Conservation (phyloP, 2,329 filamentous ascomycete genomes). For the Fusarium denticulatum region DNA sequence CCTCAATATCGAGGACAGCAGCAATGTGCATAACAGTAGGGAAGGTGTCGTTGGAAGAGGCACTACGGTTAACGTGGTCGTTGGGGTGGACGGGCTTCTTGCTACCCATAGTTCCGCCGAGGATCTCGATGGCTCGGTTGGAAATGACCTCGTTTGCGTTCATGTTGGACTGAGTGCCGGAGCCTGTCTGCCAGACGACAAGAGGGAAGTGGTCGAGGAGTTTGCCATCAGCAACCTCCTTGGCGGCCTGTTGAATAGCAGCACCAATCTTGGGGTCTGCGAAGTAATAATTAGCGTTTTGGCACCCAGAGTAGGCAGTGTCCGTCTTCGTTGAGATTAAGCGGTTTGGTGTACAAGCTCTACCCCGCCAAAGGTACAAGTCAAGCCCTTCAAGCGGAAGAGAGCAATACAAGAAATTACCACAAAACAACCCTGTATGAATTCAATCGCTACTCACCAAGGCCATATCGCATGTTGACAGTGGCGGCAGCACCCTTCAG, state of each 20-base stretch:
- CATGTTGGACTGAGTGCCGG: slow-evolving; percentile 99
- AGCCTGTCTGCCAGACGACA: slow-evolving; percentile 99
- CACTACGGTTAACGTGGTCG: slow-evolving; percentile 99
- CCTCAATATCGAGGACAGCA: slow-evolving; percentile 91
- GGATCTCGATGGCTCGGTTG: slow-evolving; percentile 97
- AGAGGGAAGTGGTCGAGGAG: slow-evolving; percentile 97
- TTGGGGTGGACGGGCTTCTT: slow-evolving; percentile 99
- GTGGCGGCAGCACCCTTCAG: slow-evolving; percentile 95
- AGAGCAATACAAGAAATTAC: not conserved
- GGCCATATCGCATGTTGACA: slow-evolving; percentile 94
- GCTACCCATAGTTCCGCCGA: slow-evolving; percentile 91
- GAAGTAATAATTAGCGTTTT: slow-evolving; percentile 1
- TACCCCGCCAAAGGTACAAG: not conserved
- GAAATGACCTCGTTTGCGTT: slow-evolving; percentile 99
- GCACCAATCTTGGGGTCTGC: slow-evolving; percentile 87
- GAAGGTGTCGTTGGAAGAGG: slow-evolving; percentile 99
- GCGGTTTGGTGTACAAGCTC: not conserved
- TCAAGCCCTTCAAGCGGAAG: not conserved
- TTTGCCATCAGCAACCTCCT: slow-evolving; percentile 93
- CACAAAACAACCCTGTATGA: not conserved
- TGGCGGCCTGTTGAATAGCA: slow-evolving; percentile 93
- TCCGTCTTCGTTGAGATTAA: not conserved
- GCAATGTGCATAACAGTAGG: slow-evolving; percentile 99
- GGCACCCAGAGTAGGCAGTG: not conserved
- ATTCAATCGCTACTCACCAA: slow-evolving; percentile 64